phyloP scores from a whole-genome alignment of 805 yeast species.

The Barnettozyma botsteinii region DNA sequence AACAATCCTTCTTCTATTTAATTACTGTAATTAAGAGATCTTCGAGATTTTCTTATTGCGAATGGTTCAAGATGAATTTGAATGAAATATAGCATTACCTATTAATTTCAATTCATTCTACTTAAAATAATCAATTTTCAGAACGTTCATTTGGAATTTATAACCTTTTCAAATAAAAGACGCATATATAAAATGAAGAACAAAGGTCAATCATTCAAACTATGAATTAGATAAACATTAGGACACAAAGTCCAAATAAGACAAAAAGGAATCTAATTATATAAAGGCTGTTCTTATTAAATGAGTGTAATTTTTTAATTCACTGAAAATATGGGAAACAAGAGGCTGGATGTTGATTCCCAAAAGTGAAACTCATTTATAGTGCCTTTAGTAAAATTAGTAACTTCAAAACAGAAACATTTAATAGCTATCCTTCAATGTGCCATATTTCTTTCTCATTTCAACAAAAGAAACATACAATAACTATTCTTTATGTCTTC shows the following conservation, averaged over 20 bases:
- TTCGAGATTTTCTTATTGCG: neutral
- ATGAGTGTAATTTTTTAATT: too few relatives aligned
- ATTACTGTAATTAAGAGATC: too few relatives aligned
- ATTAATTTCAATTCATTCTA: neutral
- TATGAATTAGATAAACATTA: slow-evolving; percentile 10
- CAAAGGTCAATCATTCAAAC: slow-evolving; percentile 9
- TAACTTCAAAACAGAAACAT: too few relatives aligned
- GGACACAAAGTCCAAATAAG: too few relatives aligned
- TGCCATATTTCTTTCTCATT: slow-evolving; percentile 7
- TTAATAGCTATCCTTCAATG: too few relatives aligned
- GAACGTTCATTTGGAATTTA: slow-evolving; percentile 1
- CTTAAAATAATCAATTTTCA: neutral
- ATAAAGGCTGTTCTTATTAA: too few relatives aligned
- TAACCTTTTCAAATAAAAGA: neutral
- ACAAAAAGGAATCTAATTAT: too few relatives aligned
- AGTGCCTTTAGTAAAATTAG: neutral
- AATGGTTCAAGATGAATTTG: neutral
- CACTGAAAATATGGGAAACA: too few relatives aligned
- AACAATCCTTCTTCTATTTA: too few relatives aligned
- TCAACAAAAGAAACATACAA: slow-evolving; percentile 4
- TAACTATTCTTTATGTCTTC: neutral
- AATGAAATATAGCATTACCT: too few relatives aligned
- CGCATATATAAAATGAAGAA: neutral
- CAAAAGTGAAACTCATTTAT: neutral
- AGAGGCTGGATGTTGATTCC: too few relatives aligned